Evolutionary conservation across 257 asterid species (phyloP).

Genomic region (Solanum sitiens): DNA sequence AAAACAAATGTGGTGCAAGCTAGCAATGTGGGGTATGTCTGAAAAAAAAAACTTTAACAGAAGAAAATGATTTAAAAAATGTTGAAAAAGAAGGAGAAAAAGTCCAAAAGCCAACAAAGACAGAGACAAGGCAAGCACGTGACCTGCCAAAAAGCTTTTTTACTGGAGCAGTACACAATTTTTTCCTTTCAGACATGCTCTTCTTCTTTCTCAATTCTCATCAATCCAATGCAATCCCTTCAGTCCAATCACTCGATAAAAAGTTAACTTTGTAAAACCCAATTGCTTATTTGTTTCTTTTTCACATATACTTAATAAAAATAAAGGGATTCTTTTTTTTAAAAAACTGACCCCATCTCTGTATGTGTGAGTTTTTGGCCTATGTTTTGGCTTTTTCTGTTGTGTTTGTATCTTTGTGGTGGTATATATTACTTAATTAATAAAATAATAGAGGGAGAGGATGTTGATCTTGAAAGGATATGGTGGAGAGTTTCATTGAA

Average conservation of each 20-base stretch:
- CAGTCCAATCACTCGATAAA: slow-evolving; percentile 42
- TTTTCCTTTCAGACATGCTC: not conserved
- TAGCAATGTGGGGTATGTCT: slow-evolving; percentile 7
- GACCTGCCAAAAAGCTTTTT: slow-evolving; percentile 46
- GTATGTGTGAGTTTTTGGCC: slow-evolving; percentile 50
- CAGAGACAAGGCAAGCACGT: slow-evolving; percentile 79
- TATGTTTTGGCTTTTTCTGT: slow-evolving; percentile 48
- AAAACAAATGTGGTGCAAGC: not conserved
- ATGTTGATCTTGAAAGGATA: slow-evolving; percentile 20
- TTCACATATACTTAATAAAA: not conserved
- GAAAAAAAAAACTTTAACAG: slow-evolving; percentile 26
- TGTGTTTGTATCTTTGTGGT: slow-evolving; percentile 47
- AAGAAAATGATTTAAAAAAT: slow-evolving; percentile 21
- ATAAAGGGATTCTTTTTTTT: not conserved
- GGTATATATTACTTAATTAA: not conserved
- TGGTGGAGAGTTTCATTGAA: slow-evolving; percentile 12
- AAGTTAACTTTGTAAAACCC: slow-evolving; percentile 8
- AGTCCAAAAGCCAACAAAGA: slow-evolving; percentile 41
- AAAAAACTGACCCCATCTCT: slow-evolving; percentile 52
- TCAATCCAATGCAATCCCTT: slow-evolving; percentile 50
- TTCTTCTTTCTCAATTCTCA: slow-evolving; percentile 33
- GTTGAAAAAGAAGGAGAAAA: not conserved
- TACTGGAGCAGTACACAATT: slow-evolving; percentile 5
- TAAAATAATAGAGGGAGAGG: not conserved
- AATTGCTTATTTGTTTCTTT: not conserved